Evolutionary conservation across 2,329 filamentous ascomycete species (phyloP).

Genomic region (Pseudogymnoascus sp.): DNA sequence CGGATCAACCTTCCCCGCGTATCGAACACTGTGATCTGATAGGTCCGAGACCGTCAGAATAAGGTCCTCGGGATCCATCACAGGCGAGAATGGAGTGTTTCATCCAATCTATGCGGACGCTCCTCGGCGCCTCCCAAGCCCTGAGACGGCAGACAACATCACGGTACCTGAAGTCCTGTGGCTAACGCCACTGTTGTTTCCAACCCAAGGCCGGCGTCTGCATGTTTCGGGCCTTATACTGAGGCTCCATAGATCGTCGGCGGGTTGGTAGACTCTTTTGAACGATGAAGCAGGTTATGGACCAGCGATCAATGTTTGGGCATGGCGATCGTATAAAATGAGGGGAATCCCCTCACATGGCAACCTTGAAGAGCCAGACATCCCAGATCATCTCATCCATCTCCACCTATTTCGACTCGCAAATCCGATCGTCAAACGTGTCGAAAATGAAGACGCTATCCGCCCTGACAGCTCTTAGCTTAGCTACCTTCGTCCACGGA

Average conservation of each 20-base stretch:
- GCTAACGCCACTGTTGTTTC: not conserved
- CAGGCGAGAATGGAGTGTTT: not conserved
- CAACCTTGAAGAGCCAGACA: not conserved
- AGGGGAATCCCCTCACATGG: not conserved
- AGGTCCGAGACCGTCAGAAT: not conserved
- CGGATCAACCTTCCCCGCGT: not conserved
- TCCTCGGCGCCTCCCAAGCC: not conserved
- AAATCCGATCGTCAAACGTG: not conserved
- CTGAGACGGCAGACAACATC: not conserved
- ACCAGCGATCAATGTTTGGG: not conserved
- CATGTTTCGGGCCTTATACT: slow-evolving; percentile 2
- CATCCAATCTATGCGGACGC: slow-evolving; percentile 6
- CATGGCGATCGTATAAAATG: not conserved
- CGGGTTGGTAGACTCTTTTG: not conserved
- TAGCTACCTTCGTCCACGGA: slow-evolving; percentile 23
- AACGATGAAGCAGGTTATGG: not conserved
- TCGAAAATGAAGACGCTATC: not conserved
- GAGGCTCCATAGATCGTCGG: not conserved
- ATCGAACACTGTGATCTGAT: not conserved
- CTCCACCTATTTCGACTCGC: not conserved
- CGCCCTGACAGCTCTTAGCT: not conserved
- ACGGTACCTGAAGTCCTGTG: not conserved
- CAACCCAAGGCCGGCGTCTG: not conserved
- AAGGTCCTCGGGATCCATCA: not conserved
- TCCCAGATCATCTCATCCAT: not conserved